Evolutionary conservation across 2,329 filamentous ascomycete species (phyloP), one percentile per base, ranked within the genome.

Genomic region (Monascus ruber): DNA sequence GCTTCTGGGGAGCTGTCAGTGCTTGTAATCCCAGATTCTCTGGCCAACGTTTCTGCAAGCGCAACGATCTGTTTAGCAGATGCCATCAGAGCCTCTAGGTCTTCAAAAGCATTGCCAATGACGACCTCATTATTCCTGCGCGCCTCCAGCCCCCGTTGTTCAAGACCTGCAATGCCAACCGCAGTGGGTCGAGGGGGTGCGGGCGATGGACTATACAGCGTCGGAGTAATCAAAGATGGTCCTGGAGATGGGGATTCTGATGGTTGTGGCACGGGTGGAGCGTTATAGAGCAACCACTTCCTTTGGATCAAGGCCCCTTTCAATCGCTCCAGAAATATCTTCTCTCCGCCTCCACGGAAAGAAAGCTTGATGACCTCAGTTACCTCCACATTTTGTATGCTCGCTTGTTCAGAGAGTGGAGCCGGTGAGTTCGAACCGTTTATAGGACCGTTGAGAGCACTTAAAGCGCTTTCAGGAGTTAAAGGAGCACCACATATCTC

Each of bases 41-140:
- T 72, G 1, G 86, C 80, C 50, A 96, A 89, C 10, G 79, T 79
- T 61, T 96, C 89, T 1, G 91, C 91, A 33, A 98, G 78, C 4
- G 87, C 86, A 37, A 96, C 82, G 36, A 98, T 86, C 57, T 98
- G 86, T 58, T 96, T 95, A 4, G 91, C 91, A 3, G 89, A 95
- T 3, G 88, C 86, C 89, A 96, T 98, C 31, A 98, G 71, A 3
- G 91, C 88, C 58, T 96, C 89, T 0, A 98, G 74, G 54, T 98
- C 91, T 58, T 95, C 89, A 53, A 98, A 98, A 0, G 91, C 88
- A 47, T 77, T 87, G 25, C 89, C 89, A 47, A 98, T 94, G 36
- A 95, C 81, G 6, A 86, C 66, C 60, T 95, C 87, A 51, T 95
- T 96, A 60, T 94, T 94, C 65, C 85, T 89, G 41, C 86, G 82